phyloP scores from a whole-genome alignment of 306 rosid species.

The Delonix regia region DNA sequence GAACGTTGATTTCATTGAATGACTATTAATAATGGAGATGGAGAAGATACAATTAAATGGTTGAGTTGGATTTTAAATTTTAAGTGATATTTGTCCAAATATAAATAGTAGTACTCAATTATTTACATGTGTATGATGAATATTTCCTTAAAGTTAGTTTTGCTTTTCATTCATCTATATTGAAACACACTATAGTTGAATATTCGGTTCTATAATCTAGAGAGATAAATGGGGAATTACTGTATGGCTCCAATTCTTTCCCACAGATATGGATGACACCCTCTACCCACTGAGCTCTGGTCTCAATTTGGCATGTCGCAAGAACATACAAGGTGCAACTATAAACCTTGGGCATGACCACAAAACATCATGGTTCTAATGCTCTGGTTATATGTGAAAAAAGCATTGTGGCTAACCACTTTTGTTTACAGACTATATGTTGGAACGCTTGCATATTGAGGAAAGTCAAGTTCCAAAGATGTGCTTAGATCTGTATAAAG shows the following conservation, averaged over 20 bases:
- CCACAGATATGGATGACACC: conserved; percentile 87
- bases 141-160: not conserved
- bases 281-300: conserved; percentile 84
- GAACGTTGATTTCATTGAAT: not conserved
- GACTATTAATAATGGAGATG: not conserved
- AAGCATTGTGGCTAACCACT: conserved; percentile 12
- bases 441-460: conserved; percentile 63
- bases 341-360: not conserved
- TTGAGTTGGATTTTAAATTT: not conserved
- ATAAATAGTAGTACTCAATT: not conserved
- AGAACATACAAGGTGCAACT: conserved; percentile 69
- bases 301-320: conserved; percentile 73
- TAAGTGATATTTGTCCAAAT: not conserved
- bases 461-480: conserved; percentile 71
- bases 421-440: conserved; percentile 66
- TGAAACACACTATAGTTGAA: not conserved
- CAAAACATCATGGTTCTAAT: not conserved
- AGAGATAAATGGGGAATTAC: not conserved
- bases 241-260: conserved; percentile 29
- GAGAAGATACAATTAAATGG: not conserved
- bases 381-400: conserved; percentile 13
- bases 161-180: not conserved
- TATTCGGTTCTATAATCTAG: not conserved
- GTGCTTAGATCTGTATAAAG: conserved; percentile 72
- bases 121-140: not conserved